Evolutionary conservation across 169 alveolate species (phyloP), one percentile per base, ranked within the genome.

Genomic region (Cryptosporidium felis): DNA sequence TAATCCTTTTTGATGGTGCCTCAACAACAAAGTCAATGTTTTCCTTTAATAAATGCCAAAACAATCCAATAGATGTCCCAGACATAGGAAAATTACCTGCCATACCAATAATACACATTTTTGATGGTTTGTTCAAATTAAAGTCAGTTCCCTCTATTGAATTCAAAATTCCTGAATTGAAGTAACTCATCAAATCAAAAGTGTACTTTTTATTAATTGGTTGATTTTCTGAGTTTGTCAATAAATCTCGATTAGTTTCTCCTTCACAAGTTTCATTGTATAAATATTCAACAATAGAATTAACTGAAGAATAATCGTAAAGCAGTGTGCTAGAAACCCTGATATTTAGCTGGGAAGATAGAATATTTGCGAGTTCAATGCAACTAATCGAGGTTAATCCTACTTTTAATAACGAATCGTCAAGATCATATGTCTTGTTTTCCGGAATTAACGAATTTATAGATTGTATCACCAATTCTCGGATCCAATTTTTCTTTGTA

Each of bases 371-470:
- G 85, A 92, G 89, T 89, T 92, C 95, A 36, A 92, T 93, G 0
- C 93, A 94, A 28, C 93, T 92, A 21, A 92, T 60, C 45, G 95
- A 92, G 40, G 89, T 92, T 23, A 92, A 82, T 5, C 95, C 95
- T 3, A 91, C 62, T 53, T 82, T 91, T 18, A 74, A 74, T 5
- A 74, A 28, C 38, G 65, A 53, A 53, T 49, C 82, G 38, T 74
- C 66, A 28, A 74, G 14, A 26, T 12, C 26, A 74, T 53, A 53
- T 30, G 18, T 28, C 45, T 30, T 38, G 16, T 74, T 74, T 14
- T 30, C 56, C 0, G 82, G 74, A 40, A 74, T 38, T 14, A 74
- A 56, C 40, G 82, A 74, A 36, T 74, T 45, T 74, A 74, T 56
- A 6, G 60, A 53, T 40, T 38, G 32, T 6, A 56, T 36, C 38